Percentiles rank a stretch among this genome's conserved stretches.
Conservation (phyloP, 768 basidiomycete species). For the Tulasnella sp. region DNA sequence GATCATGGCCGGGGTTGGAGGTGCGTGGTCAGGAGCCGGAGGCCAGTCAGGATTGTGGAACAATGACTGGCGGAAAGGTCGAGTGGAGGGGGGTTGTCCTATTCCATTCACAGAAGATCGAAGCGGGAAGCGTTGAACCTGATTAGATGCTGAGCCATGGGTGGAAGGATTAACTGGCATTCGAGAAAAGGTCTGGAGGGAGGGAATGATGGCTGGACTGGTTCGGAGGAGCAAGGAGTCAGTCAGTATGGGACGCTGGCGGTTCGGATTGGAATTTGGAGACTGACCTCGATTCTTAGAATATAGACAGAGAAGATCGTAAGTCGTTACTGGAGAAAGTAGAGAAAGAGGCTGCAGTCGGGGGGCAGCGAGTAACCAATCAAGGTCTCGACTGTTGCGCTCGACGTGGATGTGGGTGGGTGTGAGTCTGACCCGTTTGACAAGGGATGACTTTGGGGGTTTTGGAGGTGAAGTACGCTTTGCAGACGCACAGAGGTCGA, state of each 20-base stretch:
- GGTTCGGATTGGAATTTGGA: background rate
- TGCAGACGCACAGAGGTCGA: slow-evolving; percentile 35
- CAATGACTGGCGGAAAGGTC: slow-evolving; percentile 17
- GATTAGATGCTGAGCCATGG: slow-evolving; percentile 10
- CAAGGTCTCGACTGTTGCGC: slow-evolving; percentile 35
- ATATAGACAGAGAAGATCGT: slow-evolving; percentile 21
- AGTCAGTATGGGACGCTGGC: background rate
- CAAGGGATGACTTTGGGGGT: background rate
- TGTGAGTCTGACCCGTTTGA: slow-evolving; percentile 17
- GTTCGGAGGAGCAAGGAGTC: slow-evolving; percentile 5
- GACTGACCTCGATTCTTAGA: slow-evolving; percentile 23
- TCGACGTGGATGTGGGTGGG: slow-evolving; percentile 23
- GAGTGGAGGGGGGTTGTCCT: background rate
- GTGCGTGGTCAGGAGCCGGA: slow-evolving; percentile 20
- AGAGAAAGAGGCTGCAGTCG: slow-evolving; percentile 29
- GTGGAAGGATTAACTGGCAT: slow-evolving; percentile 20
- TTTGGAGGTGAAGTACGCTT: slow-evolving; percentile 29
- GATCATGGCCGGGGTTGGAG: slow-evolving; percentile 31
- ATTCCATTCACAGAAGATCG: slow-evolving; percentile 13
- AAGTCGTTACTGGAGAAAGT: slow-evolving; percentile 9
- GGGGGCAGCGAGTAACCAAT: slow-evolving; percentile 35
- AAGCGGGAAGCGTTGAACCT: slow-evolving; percentile 28
- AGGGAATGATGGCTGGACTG: slow-evolving; percentile 19
- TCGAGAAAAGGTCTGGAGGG: slow-evolving; percentile 19
- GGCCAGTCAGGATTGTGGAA: slow-evolving; percentile 32